Evolutionary conservation across 2,329 filamentous ascomycete genomes (phyloP), one percentile per base, ranked within the genome.

Genomic region (Fusarium hainanense): DNA sequence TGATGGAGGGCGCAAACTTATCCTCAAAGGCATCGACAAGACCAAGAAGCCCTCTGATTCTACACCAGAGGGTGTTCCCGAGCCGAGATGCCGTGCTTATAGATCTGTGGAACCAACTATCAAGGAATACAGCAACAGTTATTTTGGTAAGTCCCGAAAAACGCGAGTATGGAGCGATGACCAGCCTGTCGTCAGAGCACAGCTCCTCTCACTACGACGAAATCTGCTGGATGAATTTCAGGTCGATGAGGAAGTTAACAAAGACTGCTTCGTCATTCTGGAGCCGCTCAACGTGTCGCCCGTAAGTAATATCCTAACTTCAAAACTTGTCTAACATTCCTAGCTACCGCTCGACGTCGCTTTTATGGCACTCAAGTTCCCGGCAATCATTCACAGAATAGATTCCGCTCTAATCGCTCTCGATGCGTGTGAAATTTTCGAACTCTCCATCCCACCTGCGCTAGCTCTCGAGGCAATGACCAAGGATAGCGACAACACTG

Each of bases 391-490:
- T 40, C 90, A 93, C 75, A 89, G 93, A 12, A 81, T 98, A 9
- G 94, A 99, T 70, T 90, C 91, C 0, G 92, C 90, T 61, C 83
- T 98, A 6, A 92, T 98, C 67, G 89, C 91, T 0, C 78, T 92
- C 0, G 95, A 99, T 68, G 92, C 90, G 1, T 93, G 90, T 69
- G 78, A 85, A 3, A 78, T 88, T 20, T 80, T 98, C 0, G 86
- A 85, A 4, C 82, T 98, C 1, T 75, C 85, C 0, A 85, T 97
- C 16, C 83, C 84, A 0, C 87, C 92, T 0, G 84, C 86, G 3
- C 82, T 97, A 28, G 94, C 94, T 0, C 84, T 99, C 0, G 94
- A 98, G 76, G 94, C 96, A 0, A 83, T 98, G 59, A 99, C 96
- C 1, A 98, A 99, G 76, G 93, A 98, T 74, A 94, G 92, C 1